Percentiles rank a stretch among this genome's conserved stretches.
phyloP scores from a whole-genome alignment of 2,329 filamentous ascomycete species.

The Hymenoscyphus infarciens region DNA sequence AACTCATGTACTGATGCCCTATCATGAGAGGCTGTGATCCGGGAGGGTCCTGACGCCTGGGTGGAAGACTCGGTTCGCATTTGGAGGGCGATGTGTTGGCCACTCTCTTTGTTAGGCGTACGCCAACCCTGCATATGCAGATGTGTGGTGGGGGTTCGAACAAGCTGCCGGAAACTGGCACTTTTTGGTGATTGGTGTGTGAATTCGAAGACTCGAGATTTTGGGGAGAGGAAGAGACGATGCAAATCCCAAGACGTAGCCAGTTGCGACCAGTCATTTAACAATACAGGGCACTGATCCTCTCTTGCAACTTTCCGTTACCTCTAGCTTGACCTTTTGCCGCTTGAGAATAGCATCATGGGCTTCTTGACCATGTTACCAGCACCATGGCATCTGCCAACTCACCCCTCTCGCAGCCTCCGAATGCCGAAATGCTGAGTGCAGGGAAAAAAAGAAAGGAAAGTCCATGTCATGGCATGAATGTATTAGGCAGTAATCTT shows the following conservation, averaged over 20 bases:
- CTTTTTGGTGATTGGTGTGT: conserved; percentile 16
- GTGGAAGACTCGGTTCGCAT: conserved; percentile 19
- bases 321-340: background rate
- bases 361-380: background rate
- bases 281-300: background rate
- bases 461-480: conserved; percentile 4
- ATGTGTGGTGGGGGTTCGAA: conserved; percentile 23
- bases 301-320: background rate
- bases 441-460: conserved; percentile 4
- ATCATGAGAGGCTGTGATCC: conserved; percentile 28
- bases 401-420: background rate
- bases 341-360: background rate
- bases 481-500: conserved; percentile 7
- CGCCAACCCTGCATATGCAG: conserved; percentile 28
- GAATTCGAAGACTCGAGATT: conserved; percentile 7
- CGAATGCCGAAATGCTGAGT: background rate
- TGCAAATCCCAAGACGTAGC: background rate
- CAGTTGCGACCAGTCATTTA: background rate
- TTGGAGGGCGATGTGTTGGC: conserved; percentile 31
- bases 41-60: conserved; percentile 10
- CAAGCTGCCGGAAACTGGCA: conserved; percentile 16
- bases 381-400: conserved; percentile 2
- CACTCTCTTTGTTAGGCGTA: conserved; percentile 26
- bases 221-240: background rate
- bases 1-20: conserved; percentile 31